phyloP scores from a whole-genome alignment of 225 moss, liverwort and hornwort genomes.

The Straminergon stramineum region DNA sequence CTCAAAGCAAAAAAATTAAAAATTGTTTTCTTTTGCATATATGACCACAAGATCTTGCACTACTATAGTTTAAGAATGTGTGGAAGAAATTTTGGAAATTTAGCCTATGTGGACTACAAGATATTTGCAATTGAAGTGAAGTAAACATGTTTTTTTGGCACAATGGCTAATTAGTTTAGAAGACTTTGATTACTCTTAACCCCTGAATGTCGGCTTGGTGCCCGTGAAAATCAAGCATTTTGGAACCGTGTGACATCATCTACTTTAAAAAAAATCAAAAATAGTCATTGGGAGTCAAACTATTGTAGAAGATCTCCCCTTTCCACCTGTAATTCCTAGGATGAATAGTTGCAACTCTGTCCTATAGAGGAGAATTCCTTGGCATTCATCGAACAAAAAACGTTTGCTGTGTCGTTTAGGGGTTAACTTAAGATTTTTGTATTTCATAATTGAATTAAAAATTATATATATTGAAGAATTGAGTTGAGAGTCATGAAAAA shows the following conservation, averaged over 20 bases:
- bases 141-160: not conserved
- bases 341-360: too few species aligned
- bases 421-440: not conserved
- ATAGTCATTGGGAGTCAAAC: too few species aligned
- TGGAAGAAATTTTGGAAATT: not conserved
- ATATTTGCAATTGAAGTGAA: not conserved
- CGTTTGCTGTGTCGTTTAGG: too few species aligned
- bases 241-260: too few species aligned
- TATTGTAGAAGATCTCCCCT: too few species aligned
- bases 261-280: too few species aligned
- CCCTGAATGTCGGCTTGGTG: too few species aligned
- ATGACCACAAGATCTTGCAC: not conserved
- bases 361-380: too few species aligned
- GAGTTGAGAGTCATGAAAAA: not conserved
- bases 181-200: not conserved
- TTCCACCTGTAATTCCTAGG: too few species aligned
- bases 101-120: rapidly evolving
- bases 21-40: not conserved
- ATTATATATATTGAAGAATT: not conserved
- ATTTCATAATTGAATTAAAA: not conserved
- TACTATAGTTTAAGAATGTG: not conserved
- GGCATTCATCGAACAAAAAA: too few species aligned
- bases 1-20: too few species aligned
- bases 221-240: too few species aligned
- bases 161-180: not conserved